Evolutionary conservation across 305 asterid species (phyloP), one percentile per base, ranked within the genome.

Genomic region (Fraxinus platypoda): DNA sequence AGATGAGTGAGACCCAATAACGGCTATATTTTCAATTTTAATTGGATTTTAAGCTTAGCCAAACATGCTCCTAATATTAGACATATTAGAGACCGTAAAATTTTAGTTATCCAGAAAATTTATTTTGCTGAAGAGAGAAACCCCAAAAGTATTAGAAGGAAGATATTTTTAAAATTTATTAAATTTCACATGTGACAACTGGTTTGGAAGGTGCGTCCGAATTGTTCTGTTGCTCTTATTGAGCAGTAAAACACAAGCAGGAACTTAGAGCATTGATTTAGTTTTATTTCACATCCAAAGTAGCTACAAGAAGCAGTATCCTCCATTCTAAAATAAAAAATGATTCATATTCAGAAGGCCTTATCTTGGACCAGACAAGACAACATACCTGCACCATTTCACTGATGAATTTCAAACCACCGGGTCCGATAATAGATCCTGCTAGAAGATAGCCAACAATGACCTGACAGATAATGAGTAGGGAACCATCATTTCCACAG

Each of bases 371-470:
- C 46, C 81, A 71, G 5, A 38, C 68, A 72, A 34, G 59, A 66
- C 34, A 80, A 84, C 88, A 41, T 81, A 95, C 99, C 96, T 95
- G 99, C 74, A 95, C 99, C 97, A 95, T 90, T 90, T 95, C 98
- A 81, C 92, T 91, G 83, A 95, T 94, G 86, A 92, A 92, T 81
- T 92, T 93, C 81, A 95, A 87, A 86, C 99, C 99, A 85, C 99
- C 99, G 43, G 99, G 99, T 86, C 99, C 99, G 87, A 95, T 90
- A 74, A 95, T 62, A 35, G 99, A 95, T 79, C 99, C 99, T 12
- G 99, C 99, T 79, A 95, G 97, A 84, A 95, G 97, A 89, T 95
- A 95, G 64, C 99, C 99, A 72, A 94, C 98, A 54, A 95, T 95
- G 76, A 94, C 97, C 99, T 95, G 79, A 68, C 77, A 87, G 52